Conservation (phyloP, 1,284 basidiomycete species). For the Moesziomyces antarcticus region DNA sequence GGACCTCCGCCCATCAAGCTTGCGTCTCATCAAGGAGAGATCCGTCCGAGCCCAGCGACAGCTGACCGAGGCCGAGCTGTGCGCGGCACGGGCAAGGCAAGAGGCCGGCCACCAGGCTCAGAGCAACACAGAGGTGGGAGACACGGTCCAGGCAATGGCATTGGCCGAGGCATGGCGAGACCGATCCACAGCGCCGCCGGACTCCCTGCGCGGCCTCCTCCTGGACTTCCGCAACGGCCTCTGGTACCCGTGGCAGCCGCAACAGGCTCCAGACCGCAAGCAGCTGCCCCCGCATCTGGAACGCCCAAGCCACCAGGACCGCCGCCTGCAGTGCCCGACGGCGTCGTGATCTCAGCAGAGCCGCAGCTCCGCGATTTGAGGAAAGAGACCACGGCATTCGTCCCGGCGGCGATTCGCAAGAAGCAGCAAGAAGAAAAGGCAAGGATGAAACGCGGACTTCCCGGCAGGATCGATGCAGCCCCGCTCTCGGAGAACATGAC, state of each 20-base stretch:
- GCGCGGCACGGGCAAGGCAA: neutral
- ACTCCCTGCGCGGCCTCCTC: constrained; percentile 9
- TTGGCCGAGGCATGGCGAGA: neutral
- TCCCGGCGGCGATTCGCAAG: constrained; percentile 60
- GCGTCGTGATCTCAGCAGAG: constrained; percentile 53
- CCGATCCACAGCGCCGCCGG: neutral
- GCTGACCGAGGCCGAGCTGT: neutral
- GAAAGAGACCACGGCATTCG: constrained; percentile 62
- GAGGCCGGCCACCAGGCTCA: constrained; percentile 3
- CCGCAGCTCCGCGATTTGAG: constrained; percentile 65
- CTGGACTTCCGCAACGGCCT: constrained; percentile 3
- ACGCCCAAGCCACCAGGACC: constrained; percentile 24
- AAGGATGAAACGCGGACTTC: constrained; percentile 49
- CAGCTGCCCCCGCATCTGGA: neutral
- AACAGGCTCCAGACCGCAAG: neutral
- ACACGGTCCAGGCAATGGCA: neutral
- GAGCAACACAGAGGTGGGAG: constrained; percentile 8
- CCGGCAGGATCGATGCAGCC: constrained; percentile 51
- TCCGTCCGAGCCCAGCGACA: neutral
- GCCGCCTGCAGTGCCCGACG: constrained; percentile 31
- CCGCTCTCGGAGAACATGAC: constrained; percentile 32
- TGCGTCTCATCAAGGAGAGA: neutral
- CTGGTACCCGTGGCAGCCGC: neutral
- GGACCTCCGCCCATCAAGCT: constrained; percentile 52
- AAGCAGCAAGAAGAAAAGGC: constrained; percentile 51